phyloP scores from a whole-genome alignment of 1,139 yeast species.

The Kurtzmaniella quercitrusa region DNA sequence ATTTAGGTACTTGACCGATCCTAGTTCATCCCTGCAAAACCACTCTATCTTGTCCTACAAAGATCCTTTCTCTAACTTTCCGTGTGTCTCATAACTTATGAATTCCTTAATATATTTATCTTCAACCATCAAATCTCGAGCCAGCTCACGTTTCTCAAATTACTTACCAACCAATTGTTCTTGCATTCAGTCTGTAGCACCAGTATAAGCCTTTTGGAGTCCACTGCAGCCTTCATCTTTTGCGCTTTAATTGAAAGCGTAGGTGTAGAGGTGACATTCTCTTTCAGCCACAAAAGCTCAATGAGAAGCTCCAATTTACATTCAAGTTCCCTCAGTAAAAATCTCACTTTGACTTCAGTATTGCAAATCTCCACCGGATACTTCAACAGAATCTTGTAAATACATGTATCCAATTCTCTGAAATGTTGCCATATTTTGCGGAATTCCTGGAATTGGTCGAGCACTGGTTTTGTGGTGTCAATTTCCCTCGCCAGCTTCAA shows the following conservation, averaged over 20 bases:
- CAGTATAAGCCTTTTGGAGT: neutral
- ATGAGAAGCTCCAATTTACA: constrained; percentile 5
- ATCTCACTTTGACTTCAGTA: constrained; percentile 2
- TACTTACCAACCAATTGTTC: constrained; percentile 1
- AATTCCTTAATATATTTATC: neutral
- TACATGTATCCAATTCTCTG: constrained; percentile 21
- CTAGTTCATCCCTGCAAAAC: too few species aligned
- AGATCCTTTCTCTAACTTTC: too few species aligned
- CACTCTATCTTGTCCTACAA: too few species aligned
- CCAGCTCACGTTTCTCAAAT: neutral
- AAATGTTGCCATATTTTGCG: constrained; percentile 18
- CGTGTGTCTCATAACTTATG: too few species aligned
- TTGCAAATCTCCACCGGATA: constrained; percentile 20
- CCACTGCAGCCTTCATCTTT: neutral
- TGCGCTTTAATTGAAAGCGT: neutral
- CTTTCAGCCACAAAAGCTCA: neutral
- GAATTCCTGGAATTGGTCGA: constrained; percentile 15
- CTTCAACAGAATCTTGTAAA: constrained; percentile 24
- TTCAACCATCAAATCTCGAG: neutral
- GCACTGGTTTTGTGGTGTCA: constrained; percentile 9
- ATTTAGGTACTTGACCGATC: too few species aligned
- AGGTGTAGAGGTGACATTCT: neutral
- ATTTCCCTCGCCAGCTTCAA: constrained; percentile 5
- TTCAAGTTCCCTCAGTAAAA: constrained; percentile 1
- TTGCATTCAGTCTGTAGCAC: constrained; percentile 2